Base-by-base conservation (phyloP, 345 rosid genomes). In the Bretschneidera sinensis region DNA sequence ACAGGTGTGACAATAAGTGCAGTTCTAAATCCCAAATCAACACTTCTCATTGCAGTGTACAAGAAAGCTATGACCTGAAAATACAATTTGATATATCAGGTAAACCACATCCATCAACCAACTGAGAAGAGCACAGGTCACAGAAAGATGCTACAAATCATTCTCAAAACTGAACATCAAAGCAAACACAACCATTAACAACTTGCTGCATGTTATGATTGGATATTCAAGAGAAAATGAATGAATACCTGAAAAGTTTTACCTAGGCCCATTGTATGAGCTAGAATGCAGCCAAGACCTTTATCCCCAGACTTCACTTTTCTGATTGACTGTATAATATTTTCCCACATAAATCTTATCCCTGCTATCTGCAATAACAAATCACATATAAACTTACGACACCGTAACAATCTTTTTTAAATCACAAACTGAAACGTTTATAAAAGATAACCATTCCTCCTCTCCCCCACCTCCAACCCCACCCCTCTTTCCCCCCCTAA, bases 241-340 rank as follows among this genome's bases (percentile, higher is more conserved):
- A 54, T 15, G 31, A 64, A 62, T 81, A 95, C 99, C 95, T 95
- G 99, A 66, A 95, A 80, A 59, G 99, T 95, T 88, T 95, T 95
- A 54, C 99, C 99, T 43, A 95, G 94, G 66, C 99, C 99, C 99
- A 95, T 95, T 58, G 94, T 95, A 72, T 95, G 98, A 53, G 99
- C 99, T 71, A 95, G 76, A 76, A 95, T 95, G 81, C 99, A 95
- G 48, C 99, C 99, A 54, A 95, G 95, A 64, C 99, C 99, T 69
- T 75, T 91, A 72, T 91, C 99, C 54, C 99, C 97, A 56, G 91
- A 86, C 78, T 75, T 95, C 55, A 85, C 87, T 71, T 79, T 88
- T 57, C 68, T 80, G 73, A 88, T 79, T 65, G 97, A 86, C 78
- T 95, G 97, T 60, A 91, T 71, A 60, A 95, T 86, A 74, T 95